These are phyloP conservation scores for Rhodotorula sp. DNA, from an alignment of 1,284 basidiomycete genomes.

Conservation along the genomic window DNA sequence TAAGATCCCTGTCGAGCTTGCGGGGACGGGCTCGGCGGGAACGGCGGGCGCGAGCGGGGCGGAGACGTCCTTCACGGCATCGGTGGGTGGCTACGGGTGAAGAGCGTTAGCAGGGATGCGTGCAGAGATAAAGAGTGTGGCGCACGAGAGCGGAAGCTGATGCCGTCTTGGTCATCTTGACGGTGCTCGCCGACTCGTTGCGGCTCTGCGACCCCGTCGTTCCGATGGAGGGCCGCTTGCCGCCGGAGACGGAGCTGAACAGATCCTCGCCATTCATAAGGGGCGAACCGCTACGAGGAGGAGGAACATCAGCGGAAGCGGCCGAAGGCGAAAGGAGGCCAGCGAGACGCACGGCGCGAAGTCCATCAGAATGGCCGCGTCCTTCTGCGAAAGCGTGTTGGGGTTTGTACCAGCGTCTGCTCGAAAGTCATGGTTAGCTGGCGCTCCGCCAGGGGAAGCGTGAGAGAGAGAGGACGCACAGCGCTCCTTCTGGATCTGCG, in stretches of 20 bases:
- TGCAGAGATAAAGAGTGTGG: too few relatives aligned
- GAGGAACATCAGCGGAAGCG: neutral
- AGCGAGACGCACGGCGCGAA: conserved; percentile 25
- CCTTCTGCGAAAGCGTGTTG: conserved; percentile 73
- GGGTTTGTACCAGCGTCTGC: conserved; percentile 69
- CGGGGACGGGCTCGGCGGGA: conserved; percentile 7
- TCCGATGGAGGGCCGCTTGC: neutral
- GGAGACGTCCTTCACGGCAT: neutral
- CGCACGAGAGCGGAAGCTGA: too few relatives aligned
- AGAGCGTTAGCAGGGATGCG: neutral
- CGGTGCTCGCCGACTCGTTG: neutral
- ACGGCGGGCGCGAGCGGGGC: neutral
- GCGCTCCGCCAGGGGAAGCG: too few relatives aligned
- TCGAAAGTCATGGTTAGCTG: neutral
- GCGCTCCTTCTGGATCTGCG: conserved; percentile 75
- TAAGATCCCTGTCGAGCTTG: neutral
- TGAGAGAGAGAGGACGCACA: conserved; percentile 13
- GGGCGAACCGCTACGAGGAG: conserved; percentile 21
- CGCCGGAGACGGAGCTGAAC: neutral
- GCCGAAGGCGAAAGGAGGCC: neutral
- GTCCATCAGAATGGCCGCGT: conserved; percentile 52
- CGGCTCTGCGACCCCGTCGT: neutral
- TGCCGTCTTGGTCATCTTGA: neutral
- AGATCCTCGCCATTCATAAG: conserved; percentile 31
- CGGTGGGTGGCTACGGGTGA: too few relatives aligned